A percentile compares a stretch with the other conserved stretches of the same genome.
Evolutionary conservation across 169 alveolate genomes (phyloP).

Genomic region (Plasmodium reichenowi): DNA sequence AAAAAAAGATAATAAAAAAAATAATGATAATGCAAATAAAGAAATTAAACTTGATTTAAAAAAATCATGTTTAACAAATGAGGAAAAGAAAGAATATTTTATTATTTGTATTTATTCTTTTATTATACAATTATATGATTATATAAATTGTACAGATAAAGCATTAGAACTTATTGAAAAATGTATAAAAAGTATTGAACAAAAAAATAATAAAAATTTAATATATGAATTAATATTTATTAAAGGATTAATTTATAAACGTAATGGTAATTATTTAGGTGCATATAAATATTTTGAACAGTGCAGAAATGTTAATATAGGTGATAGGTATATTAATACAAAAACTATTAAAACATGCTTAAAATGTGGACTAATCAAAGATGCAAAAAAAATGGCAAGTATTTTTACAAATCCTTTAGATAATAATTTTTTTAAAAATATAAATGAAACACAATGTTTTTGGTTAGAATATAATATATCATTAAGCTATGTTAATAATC

Average conservation of each 20-base stretch:
- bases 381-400: conserved; percentile 54
- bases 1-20: neutral
- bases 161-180: conserved; percentile 33
- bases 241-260: conserved; percentile 72
- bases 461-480: conserved; percentile 61
- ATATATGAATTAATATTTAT: conserved; percentile 64
- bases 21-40: conserved; percentile 27
- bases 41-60: conserved; percentile 70
- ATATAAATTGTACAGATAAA: conserved; percentile 50
- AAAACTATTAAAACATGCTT: conserved; percentile 54
- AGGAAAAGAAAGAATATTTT: conserved; percentile 60
- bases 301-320: conserved; percentile 48
- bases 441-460: conserved; percentile 66
- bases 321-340: conserved; percentile 58
- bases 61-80: conserved; percentile 24
- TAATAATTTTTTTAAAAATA: conserved; percentile 63
- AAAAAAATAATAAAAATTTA: conserved; percentile 19
- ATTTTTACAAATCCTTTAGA: conserved; percentile 66
- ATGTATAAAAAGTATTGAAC: conserved; percentile 29
- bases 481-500: conserved; percentile 19
- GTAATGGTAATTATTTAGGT: conserved; percentile 65
- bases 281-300: conserved; percentile 50
- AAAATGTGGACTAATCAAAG: conserved; percentile 67
- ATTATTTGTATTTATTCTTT: conserved; percentile 57
- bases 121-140: conserved; percentile 73